These are phyloP conservation scores for Capronia americana DNA, from an alignment of 2,329 filamentous ascomycete species.

Conservation along the genomic window DNA sequence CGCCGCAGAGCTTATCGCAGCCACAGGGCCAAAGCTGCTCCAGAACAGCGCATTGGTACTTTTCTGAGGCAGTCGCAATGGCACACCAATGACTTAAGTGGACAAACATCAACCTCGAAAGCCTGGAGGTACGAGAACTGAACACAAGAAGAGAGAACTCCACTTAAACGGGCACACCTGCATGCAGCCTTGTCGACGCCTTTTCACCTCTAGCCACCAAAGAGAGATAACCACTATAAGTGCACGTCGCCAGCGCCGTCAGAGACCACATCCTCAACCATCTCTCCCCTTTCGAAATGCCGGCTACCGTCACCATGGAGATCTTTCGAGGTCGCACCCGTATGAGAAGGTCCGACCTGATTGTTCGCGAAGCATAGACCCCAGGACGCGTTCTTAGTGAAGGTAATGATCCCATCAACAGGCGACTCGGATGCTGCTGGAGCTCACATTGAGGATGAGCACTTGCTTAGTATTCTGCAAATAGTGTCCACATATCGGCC, in stretches of 20 bases:
- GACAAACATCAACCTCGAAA: background rate
- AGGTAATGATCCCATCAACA: background rate
- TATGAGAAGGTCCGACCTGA: conserved; percentile 8
- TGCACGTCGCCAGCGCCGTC: background rate
- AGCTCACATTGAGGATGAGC: no score
- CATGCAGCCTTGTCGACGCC: background rate
- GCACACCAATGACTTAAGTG: conserved; percentile 18
- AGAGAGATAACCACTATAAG: background rate
- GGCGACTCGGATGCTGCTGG: background rate
- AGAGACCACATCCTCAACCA: background rate
- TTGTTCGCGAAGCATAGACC: background rate
- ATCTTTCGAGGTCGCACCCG: conserved; percentile 2
- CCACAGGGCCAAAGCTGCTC: conserved; percentile 52
- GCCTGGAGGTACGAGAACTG: background rate
- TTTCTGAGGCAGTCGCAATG: conserved; percentile 28
- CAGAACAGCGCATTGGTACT: conserved; percentile 39
- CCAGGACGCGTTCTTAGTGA: background rate
- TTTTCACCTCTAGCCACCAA: background rate
- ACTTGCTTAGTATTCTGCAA: conserved; percentile 84
- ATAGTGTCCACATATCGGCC: conserved; percentile 54
- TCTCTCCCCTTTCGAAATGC: background rate
- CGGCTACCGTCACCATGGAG: background rate
- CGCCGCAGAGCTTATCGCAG: conserved; percentile 54
- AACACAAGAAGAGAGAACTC: background rate
- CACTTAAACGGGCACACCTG: background rate